These are phyloP conservation scores for Nicotiana undulata DNA, from an alignment of 257 asterid species.

Conservation along the genomic window DNA sequence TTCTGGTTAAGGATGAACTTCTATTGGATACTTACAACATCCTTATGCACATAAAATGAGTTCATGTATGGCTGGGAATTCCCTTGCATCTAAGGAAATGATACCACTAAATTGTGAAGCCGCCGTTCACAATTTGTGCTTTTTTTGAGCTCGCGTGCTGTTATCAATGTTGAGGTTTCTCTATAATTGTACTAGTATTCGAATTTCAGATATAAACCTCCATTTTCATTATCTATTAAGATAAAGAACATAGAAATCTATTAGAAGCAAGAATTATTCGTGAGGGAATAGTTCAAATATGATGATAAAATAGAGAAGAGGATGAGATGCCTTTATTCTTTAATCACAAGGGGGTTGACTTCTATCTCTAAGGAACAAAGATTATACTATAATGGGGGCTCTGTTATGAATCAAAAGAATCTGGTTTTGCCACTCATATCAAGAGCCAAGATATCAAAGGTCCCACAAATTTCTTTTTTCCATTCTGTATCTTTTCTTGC, in stretches of 20 bases:
- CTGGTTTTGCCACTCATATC: constrained; percentile 31
- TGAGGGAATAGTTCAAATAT: constrained; percentile 1
- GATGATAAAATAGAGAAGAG: constrained; percentile 9
- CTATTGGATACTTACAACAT: not conserved
- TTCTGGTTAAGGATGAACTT: not conserved
- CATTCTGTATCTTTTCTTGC: constrained; percentile 3
- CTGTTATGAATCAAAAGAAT: constrained; percentile 31
- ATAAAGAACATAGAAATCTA: not conserved
- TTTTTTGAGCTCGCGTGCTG: not conserved
- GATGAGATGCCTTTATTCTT: constrained; percentile 36
- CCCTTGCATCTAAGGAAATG: not conserved
- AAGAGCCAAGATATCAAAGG: constrained; percentile 25
- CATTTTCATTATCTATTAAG: not conserved
- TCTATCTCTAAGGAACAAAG: not conserved
- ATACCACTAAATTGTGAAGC: not conserved
- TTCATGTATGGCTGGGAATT: not conserved
- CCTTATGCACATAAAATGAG: not conserved
- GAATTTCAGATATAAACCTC: not conserved
- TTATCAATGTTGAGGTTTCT: not conserved
- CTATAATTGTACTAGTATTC: not conserved
- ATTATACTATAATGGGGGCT: not conserved
- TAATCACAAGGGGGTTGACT: constrained; percentile 41
- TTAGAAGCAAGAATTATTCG: constrained; percentile 4
- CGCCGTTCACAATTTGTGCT: not conserved
- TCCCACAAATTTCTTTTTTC: constrained; percentile 21